Evolutionary conservation across 2,329 filamentous ascomycete genomes (phyloP), one percentile per base, ranked within the genome.

Genomic region (Aspergillus luchuensis): DNA sequence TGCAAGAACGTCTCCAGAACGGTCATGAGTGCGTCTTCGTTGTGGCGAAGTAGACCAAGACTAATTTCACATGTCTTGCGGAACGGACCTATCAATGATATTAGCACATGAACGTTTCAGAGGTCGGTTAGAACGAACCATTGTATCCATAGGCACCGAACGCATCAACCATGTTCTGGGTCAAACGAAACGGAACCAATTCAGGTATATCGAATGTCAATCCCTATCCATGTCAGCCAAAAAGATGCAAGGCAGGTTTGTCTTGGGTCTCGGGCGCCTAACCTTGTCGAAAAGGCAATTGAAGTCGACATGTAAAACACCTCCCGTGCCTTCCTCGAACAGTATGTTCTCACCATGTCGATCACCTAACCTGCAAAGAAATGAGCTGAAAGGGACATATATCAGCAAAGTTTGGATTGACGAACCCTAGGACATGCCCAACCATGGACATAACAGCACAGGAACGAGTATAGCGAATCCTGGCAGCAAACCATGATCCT

Each of bases 381-480:
- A 25, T 59, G 7, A 43, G 45, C 30, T 57, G 53, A 69, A 50
- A 58, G 43, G 28, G 45, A 57, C 23, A 48, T 21, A 4, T 17
- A 33, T 11, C 33, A 38, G 45, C 17, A 21, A 25, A 21, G 28
- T 8, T 38, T 45, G 17, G 49, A 30, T 25, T 23, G 17, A 65
- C 76, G 57, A 72, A 80, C 62, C 87, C 95, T 4, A 99, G 85
- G 52, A 98, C 93, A 59, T 96, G 96, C 53, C 95, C 95, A 4
- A 97, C 92, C 86, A 99, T 99, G n/a, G 92, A 97, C 93, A 99
- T 99, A 67, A 99, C 95, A 10, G 96, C 95, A 70, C 91, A 94
- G 1, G 95, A 96, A 4, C 95, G 87, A 2, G 95, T 96, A 78
- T 98, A 99, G 50, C 89, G 87, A 48, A 98, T 83, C 7, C 95